phyloP scores from a whole-genome alignment of 495 filamentous ascomycete genomes.

The Annulohypoxylon moriforme region DNA sequence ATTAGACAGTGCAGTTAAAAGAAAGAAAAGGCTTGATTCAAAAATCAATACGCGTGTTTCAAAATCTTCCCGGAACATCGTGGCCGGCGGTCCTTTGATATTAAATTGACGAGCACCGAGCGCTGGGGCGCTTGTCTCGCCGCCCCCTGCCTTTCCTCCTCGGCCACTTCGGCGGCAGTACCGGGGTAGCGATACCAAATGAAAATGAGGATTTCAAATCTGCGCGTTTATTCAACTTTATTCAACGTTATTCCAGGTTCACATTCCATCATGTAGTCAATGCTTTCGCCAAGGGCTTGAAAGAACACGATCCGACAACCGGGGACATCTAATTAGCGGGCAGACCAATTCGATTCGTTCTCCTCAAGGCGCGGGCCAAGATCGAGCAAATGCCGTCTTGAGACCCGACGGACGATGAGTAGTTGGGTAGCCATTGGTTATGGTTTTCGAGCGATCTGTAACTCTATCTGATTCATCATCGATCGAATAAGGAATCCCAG shows the following conservation, averaged over 20 bases:
- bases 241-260: conserved; percentile 11
- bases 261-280: conserved; percentile 13
- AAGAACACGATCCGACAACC: conserved; percentile 27
- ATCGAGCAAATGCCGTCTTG: conserved; percentile 11
- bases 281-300: conserved; percentile 22
- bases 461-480: conserved; percentile 12
- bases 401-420: background rate
- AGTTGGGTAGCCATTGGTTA: conserved; percentile 1
- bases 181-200: conserved; percentile 17
- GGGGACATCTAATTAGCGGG: conserved; percentile 23
- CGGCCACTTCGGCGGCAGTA: conserved; percentile 10
- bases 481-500: conserved; percentile 4
- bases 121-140: conserved; percentile 17
- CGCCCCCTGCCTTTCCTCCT: conserved; percentile 12
- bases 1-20: conserved; percentile 1
- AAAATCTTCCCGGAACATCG: conserved; percentile 32
- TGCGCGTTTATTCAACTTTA: background rate
- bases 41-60: conserved; percentile 35
- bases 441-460: background rate
- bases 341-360: background rate
- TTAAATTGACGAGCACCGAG: conserved; percentile 31
- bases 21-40: conserved; percentile 18
- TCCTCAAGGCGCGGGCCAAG: background rate
- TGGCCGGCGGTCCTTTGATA: conserved; percentile 40
- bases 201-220: conserved; percentile 20